Evolutionary conservation across 2,329 filamentous ascomycete genomes (phyloP).

Genomic region (Diaporthe capsici): DNA sequence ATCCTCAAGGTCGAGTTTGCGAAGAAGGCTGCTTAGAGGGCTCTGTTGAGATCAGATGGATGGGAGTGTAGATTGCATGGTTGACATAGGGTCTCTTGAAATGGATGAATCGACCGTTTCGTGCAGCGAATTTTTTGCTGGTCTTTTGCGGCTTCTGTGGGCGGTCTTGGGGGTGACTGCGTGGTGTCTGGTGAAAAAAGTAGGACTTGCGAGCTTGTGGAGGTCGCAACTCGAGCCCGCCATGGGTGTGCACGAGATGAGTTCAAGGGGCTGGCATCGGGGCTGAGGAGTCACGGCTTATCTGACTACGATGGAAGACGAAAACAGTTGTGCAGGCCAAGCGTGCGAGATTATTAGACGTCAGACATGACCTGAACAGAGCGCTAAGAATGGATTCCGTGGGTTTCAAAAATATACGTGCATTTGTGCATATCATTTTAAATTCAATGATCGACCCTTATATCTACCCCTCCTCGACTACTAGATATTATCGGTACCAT

Average conservation of each 20-base stretch:
- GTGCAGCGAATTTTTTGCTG: not conserved
- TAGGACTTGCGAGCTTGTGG: not conserved
- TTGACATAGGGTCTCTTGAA: slow-evolving; percentile 1
- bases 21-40: slow-evolving; percentile 72
- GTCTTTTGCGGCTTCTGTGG: not conserved
- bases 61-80: not conserved
- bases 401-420: not conserved
- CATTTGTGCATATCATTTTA: slow-evolving; percentile 8
- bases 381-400: not conserved
- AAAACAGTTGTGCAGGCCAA: no score
- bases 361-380: not conserved
- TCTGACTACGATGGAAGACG: no score
- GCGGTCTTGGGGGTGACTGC: not conserved
- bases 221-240: not conserved
- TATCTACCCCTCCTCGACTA: not conserved
- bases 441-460: not conserved
- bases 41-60: no score
- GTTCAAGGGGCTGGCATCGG: not conserved
- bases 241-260: not conserved
- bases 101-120: slow-evolving; percentile 17
- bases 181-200: not conserved
- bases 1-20: slow-evolving; percentile 91
- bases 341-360: not conserved
- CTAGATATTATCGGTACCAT: slow-evolving; percentile 25
- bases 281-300: no score